Base-by-base conservation (phyloP, 1,139 yeast genomes). In the Trichomonascaceae sp. region DNA sequence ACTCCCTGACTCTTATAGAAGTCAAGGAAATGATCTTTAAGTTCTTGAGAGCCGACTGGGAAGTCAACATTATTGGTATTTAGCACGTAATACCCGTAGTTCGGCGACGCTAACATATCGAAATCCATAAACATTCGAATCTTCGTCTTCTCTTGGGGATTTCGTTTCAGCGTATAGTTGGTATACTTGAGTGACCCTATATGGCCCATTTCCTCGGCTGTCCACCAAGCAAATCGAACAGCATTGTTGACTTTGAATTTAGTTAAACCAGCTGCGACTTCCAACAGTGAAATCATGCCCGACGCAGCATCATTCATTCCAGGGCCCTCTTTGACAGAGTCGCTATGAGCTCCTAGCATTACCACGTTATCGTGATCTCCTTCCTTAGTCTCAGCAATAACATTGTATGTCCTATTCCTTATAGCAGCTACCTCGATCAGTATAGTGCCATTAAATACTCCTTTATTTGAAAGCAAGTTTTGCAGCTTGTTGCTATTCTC, bases 51-150 rank as follows among this genome's bases (percentile, higher is more conserved):
- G 17, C 98, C 98, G 51, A 73, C 76, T 58, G 97, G 97, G 73
- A 88, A 86, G 62, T 81, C 91, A 44, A 53, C 54, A 57, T 71
- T 70, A 58, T 66, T 67, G 57, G 88, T 88, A 68, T 90, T 87
- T 66, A 90, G 90, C 54, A 91, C 79, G 72, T 89, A 90, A 72
- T 86, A 88, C 63, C 87, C 96, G 68, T 82, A 90, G 74, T 91
- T 91, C 65, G 96, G 96, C 53, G 96, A 87, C 1, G 96, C 97
- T 95, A 91, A 87, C 98, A 91, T 91, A 70, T 91, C 98, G 67
- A 90, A 91, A 72, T 91, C 97, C 96, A 91, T 86, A 68, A 91
- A 91, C 55, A 91, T 74, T 71, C 97, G 80, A 62, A 89, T 77
- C 71, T 87, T 87, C n/a, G 70, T 59, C 69, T 88, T 89, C 70